Evolutionary conservation across 2,329 filamentous ascomycete species (phyloP).

Genomic region (Colletotrichum sp.): DNA sequence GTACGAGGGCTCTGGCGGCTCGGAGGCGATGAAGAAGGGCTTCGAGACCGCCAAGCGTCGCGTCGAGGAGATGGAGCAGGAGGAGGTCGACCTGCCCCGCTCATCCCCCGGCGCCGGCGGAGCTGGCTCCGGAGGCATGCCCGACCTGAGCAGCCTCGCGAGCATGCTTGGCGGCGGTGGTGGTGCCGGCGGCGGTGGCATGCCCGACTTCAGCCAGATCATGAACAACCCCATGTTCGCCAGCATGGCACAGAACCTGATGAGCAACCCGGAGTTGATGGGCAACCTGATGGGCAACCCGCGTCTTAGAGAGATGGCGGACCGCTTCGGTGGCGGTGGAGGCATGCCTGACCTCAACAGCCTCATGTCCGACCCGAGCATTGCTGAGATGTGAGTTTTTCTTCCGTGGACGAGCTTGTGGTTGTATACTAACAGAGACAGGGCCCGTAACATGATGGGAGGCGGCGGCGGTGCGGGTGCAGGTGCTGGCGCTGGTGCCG

Average conservation of each 20-base stretch:
- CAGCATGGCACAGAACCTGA: slow-evolving; percentile 94
- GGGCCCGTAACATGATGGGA: slow-evolving; percentile 54
- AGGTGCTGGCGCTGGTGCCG: slow-evolving; percentile 24
- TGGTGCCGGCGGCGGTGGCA: slow-evolving; percentile 71
- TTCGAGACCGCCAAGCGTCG: slow-evolving; percentile 91
- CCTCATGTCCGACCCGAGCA: slow-evolving; percentile 90
- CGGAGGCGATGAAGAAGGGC: slow-evolving; percentile 96
- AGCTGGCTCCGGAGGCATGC: slow-evolving; percentile 57
- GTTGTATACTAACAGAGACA: slow-evolving; percentile 23
- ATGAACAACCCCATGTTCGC: slow-evolving; percentile 99
- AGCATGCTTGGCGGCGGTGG: slow-evolving; percentile 73
- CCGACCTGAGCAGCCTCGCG: slow-evolving; percentile 73
- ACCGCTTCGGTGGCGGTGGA: slow-evolving; percentile 75
- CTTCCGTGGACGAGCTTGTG: background rate
- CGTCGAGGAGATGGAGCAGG: slow-evolving; percentile 77
- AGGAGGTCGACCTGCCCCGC: slow-evolving; percentile 50
- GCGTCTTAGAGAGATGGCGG: slow-evolving; percentile 84
- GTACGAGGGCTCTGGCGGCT: slow-evolving; percentile 90
- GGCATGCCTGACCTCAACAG: slow-evolving; percentile 88
- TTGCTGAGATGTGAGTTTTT: slow-evolving; percentile 86
- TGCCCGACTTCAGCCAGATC: slow-evolving; percentile 86
- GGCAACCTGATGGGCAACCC: slow-evolving; percentile 95
- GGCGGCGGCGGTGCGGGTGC: slow-evolving; percentile 29
- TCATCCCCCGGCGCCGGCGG: slow-evolving; percentile 35
- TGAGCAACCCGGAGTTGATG: slow-evolving; percentile 96